These are phyloP conservation scores for Abortiporus biennis DNA, from an alignment of 1,284 basidiomycete species.

Conservation along the genomic window DNA sequence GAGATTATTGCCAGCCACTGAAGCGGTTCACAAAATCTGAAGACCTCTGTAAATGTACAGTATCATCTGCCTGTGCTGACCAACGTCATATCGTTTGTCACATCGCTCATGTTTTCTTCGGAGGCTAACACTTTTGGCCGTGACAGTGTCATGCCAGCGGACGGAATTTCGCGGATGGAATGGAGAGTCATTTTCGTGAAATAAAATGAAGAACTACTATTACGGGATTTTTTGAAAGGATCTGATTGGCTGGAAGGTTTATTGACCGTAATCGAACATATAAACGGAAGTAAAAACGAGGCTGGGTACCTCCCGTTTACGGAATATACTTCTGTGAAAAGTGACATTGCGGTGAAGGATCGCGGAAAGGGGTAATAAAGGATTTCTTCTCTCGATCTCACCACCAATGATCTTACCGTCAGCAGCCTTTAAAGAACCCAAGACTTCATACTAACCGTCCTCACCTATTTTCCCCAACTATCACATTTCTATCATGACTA, in stretches of 20 bases:
- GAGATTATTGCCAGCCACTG: too few species aligned
- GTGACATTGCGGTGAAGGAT: background rate
- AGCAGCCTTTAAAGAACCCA: background rate
- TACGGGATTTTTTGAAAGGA: too few species aligned
- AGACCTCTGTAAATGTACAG: too few species aligned
- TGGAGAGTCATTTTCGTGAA: background rate
- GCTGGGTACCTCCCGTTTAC: background rate
- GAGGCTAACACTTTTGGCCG: too few species aligned
- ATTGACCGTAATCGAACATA: too few species aligned
- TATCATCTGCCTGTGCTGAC: too few species aligned
- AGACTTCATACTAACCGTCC: background rate
- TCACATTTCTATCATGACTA: slow-evolving; percentile 9
- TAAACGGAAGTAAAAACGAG: background rate
- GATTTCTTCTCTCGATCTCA: slow-evolving; percentile 3
- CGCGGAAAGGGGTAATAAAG: slow-evolving; percentile 8
- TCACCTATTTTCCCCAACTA: background rate
- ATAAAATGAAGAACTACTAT: background rate
- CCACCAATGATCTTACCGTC: background rate
- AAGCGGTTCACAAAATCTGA: too few species aligned
- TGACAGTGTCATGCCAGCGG: too few species aligned
- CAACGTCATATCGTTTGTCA: too few species aligned
- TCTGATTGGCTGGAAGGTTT: too few species aligned
- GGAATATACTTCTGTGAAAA: background rate
- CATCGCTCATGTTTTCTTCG: too few species aligned
- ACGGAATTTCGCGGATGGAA: too few species aligned